These are phyloP conservation scores for Wickerhamomyces bisporus DNA, from an alignment of 805 yeast genomes.

Conservation along the genomic window DNA sequence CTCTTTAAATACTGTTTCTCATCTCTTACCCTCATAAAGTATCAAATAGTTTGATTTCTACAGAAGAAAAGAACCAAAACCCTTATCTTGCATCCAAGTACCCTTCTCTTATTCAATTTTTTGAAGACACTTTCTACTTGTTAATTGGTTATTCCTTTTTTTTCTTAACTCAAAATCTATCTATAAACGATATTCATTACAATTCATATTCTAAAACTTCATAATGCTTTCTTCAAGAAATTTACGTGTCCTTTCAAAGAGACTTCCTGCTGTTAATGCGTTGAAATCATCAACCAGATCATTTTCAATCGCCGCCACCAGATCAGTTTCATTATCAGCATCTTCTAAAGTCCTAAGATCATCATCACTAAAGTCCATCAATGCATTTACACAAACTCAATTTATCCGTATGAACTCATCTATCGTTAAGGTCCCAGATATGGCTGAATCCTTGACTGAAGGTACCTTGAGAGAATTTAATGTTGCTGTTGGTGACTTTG, in stretches of 20 bases:
- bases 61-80: no score
- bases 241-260: conserved; percentile 8
- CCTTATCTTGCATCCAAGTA: no score
- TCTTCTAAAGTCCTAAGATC: conserved; percentile 1
- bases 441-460: conserved; percentile 98
- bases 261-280: conserved; percentile 7
- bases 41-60: no score
- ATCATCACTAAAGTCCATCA: neutral
- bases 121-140: no score
- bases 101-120: no score
- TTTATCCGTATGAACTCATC: conserved; percentile 33
- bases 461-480: conserved; percentile 77
- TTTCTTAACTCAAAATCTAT: no score
- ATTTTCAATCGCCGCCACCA: conserved; percentile 6
- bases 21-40: no score
- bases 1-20: no score
- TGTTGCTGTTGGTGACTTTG: conserved; percentile 83
- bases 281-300: conserved; percentile 6
- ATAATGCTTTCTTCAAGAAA: conserved; percentile 17
- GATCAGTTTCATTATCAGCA: conserved; percentile 6
- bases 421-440: conserved; percentile 86
- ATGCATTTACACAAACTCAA: conserved; percentile 5
- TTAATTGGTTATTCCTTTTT: no score
- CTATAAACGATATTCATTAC: no score
- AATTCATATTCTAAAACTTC: no score